These are phyloP conservation scores for Graphilbum fragrans DNA, from an alignment of 2,329 filamentous ascomycete genomes.

Conservation along the genomic window DNA sequence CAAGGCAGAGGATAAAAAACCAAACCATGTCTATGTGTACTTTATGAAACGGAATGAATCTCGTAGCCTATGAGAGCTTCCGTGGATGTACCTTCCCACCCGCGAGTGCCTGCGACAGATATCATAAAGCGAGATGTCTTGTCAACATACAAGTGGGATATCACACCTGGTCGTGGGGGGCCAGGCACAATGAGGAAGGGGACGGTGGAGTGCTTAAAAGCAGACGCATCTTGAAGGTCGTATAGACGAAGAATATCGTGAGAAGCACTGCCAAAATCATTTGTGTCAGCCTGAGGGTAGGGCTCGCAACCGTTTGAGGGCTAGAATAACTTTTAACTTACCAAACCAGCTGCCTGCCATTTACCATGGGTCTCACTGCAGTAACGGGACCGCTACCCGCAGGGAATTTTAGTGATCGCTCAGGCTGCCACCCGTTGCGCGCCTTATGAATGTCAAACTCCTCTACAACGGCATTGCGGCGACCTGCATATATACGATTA, in stretches of 20 bases:
- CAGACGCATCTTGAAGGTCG: conserved; percentile 59
- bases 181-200: conserved; percentile 96
- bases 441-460: conserved; percentile 82
- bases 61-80: conserved; percentile 94
- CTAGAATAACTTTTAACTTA: conserved; percentile 3
- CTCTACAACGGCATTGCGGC: conserved; percentile 85
- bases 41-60: conserved; percentile 35
- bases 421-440: conserved; percentile 53
- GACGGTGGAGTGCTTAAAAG: conserved; percentile 62
- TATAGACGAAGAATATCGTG: conserved; percentile 91
- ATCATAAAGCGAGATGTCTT: conserved; percentile 84
- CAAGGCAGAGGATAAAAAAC: too few relatives aligned
- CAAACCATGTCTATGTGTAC: background rate
- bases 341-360: conserved; percentile 83
- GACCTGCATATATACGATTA: conserved; percentile 86
- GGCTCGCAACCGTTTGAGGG: background rate
- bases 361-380: conserved; percentile 80
- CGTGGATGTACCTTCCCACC: conserved; percentile 85
- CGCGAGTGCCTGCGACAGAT: conserved; percentile 79
- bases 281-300: background rate
- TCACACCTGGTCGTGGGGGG: conserved; percentile 69
- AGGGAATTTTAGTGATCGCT: conserved; percentile 77
- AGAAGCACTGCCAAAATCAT: conserved; percentile 50
- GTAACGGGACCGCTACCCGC: conserved; percentile 82
- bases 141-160: conserved; percentile 77